Evolutionary conservation across 1,284 basidiomycete species (phyloP), one percentile per base, ranked within the genome.

Genomic region (Sphaerobolus stellatus): DNA sequence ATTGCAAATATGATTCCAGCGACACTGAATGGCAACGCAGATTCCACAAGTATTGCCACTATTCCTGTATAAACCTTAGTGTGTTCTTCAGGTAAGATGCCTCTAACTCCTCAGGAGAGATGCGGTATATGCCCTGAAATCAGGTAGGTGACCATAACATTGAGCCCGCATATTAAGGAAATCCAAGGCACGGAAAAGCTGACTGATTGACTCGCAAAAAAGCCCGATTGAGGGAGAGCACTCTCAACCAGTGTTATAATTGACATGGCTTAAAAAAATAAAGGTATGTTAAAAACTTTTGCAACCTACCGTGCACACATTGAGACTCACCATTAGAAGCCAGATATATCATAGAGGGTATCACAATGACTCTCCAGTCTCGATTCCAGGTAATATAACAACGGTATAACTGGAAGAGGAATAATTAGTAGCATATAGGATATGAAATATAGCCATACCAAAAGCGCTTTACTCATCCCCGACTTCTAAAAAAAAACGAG

Each of bases 401-500:
- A 1, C 68, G 62, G 40, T 68, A 68, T 4, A 70, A 48, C 68
- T 70, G n/a, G n/a, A n/a, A n/a, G n/a, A n/a, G n/a, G n/a, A n/a
- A n/a, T n/a, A n/a, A n/a, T n/a, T n/a, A n/a, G n/a, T n/a, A n/a
- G n/a, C n/a, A n/a, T n/a, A n/a, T n/a, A n/a, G n/a, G n/a, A n/a
- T n/a, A n/a, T n/a, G n/a, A n/a, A n/a, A n/a, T n/a, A n/a, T n/a
- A n/a, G n/a, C n/a, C n/a, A n/a, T n/a, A n/a, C n/a, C n/a, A n/a
- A n/a, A n/a, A n/a, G n/a, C n/a, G n/a, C n/a, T n/a, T n/a, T n/a
- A n/a, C n/a, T n/a, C n/a, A n/a, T n/a, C n/a, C n/a, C n/a, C n/a
- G n/a, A n/a, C n/a, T n/a, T n/a, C n/a, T n/a, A n/a, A n/a, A n/a
- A n/a, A n/a, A n/a, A n/a, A n/a, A n/a, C n/a, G n/a, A n/a, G n/a